Evolutionary conservation across 2,329 filamentous ascomycete species (phyloP).

Genomic region (Colletotrichum camelliae): DNA sequence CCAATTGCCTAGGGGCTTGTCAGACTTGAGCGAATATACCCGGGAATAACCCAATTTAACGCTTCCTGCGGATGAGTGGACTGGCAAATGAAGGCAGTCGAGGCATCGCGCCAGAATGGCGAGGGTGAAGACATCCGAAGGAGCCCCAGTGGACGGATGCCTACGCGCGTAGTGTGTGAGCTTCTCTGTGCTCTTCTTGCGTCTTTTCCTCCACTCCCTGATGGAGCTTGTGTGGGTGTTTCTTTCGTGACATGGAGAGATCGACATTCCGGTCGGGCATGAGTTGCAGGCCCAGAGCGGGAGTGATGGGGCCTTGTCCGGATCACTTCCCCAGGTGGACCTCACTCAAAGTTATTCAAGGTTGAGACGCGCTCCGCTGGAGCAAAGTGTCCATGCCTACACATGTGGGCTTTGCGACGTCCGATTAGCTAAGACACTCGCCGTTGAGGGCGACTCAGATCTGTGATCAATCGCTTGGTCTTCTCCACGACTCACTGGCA

Average conservation of each 20-base stretch:
- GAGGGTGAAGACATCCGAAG: neutral
- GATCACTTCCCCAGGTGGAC: neutral
- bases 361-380: neutral
- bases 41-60: neutral
- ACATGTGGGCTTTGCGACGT: neutral
- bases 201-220: neutral
- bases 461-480: neutral
- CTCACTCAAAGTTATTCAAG: neutral
- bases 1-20: neutral
- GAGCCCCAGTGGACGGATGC: neutral
- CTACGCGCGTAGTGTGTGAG: neutral
- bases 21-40: neutral
- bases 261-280: neutral
- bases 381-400: neutral
- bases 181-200: neutral
- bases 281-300: neutral
- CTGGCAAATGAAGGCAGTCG: neutral
- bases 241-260: neutral
- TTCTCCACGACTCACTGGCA: neutral
- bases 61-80: neutral
- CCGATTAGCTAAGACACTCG: neutral
- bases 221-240: neutral
- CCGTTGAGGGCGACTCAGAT: neutral
- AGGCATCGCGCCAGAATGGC: neutral
- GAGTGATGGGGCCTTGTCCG: neutral